Evolutionary conservation across 2,329 filamentous ascomycete species (phyloP), one percentile per base, ranked within the genome.

Genomic region (Coniochaeta hoffmannii): DNA sequence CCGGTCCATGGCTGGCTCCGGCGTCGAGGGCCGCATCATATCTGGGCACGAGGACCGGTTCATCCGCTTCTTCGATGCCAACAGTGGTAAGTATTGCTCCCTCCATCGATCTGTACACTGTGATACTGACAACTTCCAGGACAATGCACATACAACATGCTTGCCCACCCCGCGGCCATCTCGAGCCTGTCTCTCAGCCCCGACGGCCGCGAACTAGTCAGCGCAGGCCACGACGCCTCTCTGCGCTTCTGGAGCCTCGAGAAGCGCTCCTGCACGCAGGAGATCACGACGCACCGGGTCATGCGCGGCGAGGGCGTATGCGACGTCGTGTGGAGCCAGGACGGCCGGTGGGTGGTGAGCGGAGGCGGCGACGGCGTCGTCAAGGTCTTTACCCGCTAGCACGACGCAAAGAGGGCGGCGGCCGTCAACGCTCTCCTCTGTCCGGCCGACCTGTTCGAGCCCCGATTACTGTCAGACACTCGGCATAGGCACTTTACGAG

Each of bases 111-210:
- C 22, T 46, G 19, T n/a, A 28, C 8, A 19, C n/a, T 4, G 4
- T 50, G 6, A 11, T 28, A 19, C 30, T 22, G 12, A 17, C 22
- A 24, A 15, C 17, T 22, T 26, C 61, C 41, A 97, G 94, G 94
- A 56, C 94, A 99, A 90, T 97, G 92, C 74, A 97, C 94, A 60
- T 99, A 99, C 73, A 95, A 89, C 66, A 99, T 99, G 94, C 84
- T 97, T 57, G 94, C 94, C 6, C 94, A 99, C 65, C 91, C 94
- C 0, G 88, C 92, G 3, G 87, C 94, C 56, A 97, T 99, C 62
- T 95, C 94, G 1, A 88, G 89, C 26, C 80, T 99, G 5, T 95
- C 90, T 0, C 82, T 99, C 19, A 96, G 90, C 62, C 94, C 93
- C 14, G 93, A 97, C 66, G 92, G 93, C 49, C 86, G 88, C 57